phyloP scores from a whole-genome alignment of 805 yeast species.

The Candida arabinofermentans region DNA sequence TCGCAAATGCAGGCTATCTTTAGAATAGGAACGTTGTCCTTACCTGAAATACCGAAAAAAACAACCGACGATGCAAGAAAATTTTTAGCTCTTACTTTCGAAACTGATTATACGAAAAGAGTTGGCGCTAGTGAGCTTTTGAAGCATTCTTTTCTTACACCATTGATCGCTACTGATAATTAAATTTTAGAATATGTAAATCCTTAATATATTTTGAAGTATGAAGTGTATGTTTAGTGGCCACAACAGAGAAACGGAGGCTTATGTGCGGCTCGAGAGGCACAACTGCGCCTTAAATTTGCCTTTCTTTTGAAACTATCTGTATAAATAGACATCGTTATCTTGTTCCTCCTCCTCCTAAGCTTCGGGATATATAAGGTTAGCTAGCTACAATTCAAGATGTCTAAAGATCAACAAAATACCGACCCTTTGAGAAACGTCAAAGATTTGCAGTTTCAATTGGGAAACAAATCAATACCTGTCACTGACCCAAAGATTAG shows the following conservation, averaged over 20 bases:
- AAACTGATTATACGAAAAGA: constrained; percentile 67
- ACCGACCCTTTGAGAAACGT: constrained; percentile 8
- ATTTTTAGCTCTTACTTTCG: constrained; percentile 66
- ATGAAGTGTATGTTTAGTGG: no score
- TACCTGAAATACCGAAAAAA: constrained; percentile 78
- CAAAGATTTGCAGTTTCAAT: constrained; percentile 4
- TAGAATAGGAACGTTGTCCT: constrained; percentile 79
- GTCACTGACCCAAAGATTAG: constrained; percentile 1
- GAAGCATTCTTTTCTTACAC: constrained; percentile 56
- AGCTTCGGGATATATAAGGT: no score
- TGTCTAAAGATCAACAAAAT: background rate
- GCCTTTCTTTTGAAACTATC: no score
- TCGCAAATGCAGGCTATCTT: constrained; percentile 97
- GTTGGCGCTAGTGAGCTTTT: constrained; percentile 71
- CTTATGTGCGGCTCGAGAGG: no score
- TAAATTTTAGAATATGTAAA: background rate
- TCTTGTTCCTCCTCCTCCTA: no score
- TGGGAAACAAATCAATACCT: constrained; percentile 9
- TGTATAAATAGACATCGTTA: no score
- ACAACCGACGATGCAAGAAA: constrained; percentile 64
- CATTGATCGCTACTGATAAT: constrained; percentile 39
- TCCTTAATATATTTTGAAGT: background rate
- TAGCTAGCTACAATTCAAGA: no score
- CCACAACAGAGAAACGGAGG: no score
- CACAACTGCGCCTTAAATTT: no score